These are phyloP conservation scores for Thielaviopsis punctulata DNA, from an alignment of 2,329 filamentous ascomycete genomes.

Conservation along the genomic window DNA sequence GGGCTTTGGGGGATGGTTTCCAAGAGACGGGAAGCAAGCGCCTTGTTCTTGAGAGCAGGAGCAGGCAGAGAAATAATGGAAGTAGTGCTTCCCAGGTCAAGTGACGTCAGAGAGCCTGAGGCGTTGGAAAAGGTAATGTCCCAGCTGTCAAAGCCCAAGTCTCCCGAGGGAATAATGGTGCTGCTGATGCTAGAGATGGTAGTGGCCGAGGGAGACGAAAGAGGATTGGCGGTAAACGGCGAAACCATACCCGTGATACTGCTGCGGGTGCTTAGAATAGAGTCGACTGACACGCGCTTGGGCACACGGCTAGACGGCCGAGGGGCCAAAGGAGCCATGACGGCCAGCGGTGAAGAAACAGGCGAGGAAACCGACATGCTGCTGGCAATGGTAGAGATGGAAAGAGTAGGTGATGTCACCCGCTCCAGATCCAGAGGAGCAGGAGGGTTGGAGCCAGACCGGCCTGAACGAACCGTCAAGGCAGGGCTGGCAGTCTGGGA, in stretches of 20 bases:
- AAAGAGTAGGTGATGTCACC: constrained; percentile 9
- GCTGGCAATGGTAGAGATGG: constrained; percentile 7
- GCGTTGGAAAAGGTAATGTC: background rate
- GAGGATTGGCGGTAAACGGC: background rate
- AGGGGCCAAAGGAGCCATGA: constrained; percentile 8
- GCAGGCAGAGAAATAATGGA: background rate
- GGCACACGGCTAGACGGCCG: constrained; percentile 10
- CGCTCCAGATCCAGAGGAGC: constrained; percentile 6
- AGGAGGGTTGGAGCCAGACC: background rate
- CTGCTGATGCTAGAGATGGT: background rate
- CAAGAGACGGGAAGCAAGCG: constrained; percentile 9
- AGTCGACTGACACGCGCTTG: constrained; percentile 10
- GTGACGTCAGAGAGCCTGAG: constrained; percentile 2
- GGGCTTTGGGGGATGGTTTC: constrained; percentile 11
- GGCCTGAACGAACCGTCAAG: constrained; percentile 5
- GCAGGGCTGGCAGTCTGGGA: constrained; percentile 3
- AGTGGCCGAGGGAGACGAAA: background rate
- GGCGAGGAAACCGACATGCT: constrained; percentile 5
- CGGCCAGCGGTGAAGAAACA: constrained; percentile 6
- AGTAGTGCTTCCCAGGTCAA: constrained; percentile 1
- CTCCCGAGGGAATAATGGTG: constrained; percentile 2
- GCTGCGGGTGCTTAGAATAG: constrained; percentile 4
- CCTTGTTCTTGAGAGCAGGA: constrained; percentile 8
- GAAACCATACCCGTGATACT: background rate
- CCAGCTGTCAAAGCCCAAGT: constrained; percentile 6